Evolutionary conservation across 208 protist species (phyloP), one percentile per base, ranked within the genome.

Genomic region (Acanthamoeba culbertsoni): DNA sequence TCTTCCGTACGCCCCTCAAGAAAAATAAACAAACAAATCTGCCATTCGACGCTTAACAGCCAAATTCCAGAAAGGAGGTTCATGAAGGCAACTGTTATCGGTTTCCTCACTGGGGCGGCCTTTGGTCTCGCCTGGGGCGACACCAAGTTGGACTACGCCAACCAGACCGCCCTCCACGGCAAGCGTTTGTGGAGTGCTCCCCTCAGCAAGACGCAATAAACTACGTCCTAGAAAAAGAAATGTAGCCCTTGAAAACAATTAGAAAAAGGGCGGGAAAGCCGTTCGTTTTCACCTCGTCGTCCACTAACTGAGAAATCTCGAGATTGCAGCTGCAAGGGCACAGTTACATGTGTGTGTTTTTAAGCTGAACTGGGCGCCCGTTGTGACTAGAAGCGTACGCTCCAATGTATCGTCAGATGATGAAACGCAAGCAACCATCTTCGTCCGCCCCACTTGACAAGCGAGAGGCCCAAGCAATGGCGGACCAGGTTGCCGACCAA

Each of bases 181-280:
- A 28, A 42, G 62, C 28, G 62, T 1, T 35, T 71, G 3, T 71
- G 62, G 62, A 14, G 8, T 31, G 2, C n/a, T 10, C 6, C 59
- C 59, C 28, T 5, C 59, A 65, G 28, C 28, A 65, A 65, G 59
- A 63, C 55, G 23, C 7, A 14, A 28, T n/a, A 63, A 33, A 14
- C 6, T 7, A 33, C n/a, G n/a, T n/a, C n/a, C n/a, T n/a, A n/a
- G n/a, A n/a, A n/a, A n/a, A n/a, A n/a, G n/a, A n/a, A n/a, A 33
- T 26, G 12, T 63, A 5, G 12, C 5, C 55, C 12, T 28, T 4
- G 23, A 63, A 14, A 63, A n/a, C 55, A n/a, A 63, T 63, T 7
- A 63, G 68, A 79, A 79, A 79, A 48, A 20, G 48, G 68, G 68
- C 16, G 68, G 68, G 71, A 82, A 82, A 16, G 71, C 71, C 71